These are phyloP conservation scores for Hyphodiscus sp. DNA, from an alignment of 2,329 filamentous ascomycete genomes.

Conservation along the genomic window DNA sequence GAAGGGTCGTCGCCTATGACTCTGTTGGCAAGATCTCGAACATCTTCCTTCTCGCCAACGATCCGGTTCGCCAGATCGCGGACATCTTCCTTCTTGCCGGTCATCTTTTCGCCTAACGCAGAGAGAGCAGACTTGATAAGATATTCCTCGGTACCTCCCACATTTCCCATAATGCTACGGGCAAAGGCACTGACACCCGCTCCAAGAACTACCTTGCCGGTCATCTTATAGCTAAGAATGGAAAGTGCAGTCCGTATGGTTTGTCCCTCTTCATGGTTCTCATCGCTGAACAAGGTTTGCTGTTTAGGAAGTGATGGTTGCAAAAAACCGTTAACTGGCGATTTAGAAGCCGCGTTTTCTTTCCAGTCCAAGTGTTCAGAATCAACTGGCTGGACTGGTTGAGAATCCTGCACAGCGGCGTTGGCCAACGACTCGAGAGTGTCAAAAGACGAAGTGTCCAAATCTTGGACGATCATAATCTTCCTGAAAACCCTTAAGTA, in stretches of 20 bases:
- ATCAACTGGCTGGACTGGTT: not conserved
- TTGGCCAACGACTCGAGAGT: not conserved
- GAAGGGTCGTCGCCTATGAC: slow-evolving; percentile 22
- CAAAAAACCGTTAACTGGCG: not conserved
- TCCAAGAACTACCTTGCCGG: too few relatives aligned
- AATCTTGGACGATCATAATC: not conserved
- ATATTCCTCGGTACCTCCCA: slow-evolving; percentile 37
- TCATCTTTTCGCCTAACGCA: slow-evolving; percentile 58
- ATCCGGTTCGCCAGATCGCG: slow-evolving; percentile 56
- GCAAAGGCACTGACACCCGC: too few relatives aligned
- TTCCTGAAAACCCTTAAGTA: not conserved
- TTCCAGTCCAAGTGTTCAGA: not conserved
- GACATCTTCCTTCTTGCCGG: slow-evolving; percentile 54
- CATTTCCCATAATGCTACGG: too few relatives aligned
- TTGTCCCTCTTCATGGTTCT: slow-evolving; percentile 58
- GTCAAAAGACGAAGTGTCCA: not conserved
- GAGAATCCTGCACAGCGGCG: not conserved
- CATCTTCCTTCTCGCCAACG: slow-evolving; percentile 33
- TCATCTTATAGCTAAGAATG: too few relatives aligned
- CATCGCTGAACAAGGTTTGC: slow-evolving; percentile 62
- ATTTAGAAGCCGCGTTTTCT: not conserved
- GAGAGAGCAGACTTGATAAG: slow-evolving; percentile 62
- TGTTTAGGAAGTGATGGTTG: slow-evolving; percentile 40
- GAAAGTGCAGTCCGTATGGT: too few relatives aligned
- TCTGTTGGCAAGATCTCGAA: not conserved